phyloP scores from a whole-genome alignment of 352 stramenopile species.

The Pythium volutum region DNA sequence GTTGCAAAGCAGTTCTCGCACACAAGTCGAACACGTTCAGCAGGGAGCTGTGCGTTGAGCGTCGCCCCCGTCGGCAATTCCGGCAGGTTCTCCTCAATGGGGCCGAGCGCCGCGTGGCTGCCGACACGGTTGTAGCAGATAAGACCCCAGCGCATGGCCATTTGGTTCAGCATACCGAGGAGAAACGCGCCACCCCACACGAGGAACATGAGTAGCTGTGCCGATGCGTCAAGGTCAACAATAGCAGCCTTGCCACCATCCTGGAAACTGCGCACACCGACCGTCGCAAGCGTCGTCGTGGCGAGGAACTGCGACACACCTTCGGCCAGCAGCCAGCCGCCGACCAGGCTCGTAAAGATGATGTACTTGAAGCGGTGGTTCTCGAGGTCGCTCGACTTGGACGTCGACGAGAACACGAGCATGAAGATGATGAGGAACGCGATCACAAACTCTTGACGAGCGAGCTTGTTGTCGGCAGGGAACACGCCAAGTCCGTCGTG shows the following conservation, averaged over 20 bases:
- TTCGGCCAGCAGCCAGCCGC: conserved; percentile 76
- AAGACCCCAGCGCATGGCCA: conserved; percentile 85
- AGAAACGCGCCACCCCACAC: conserved; percentile 68
- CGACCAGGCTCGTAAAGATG: conserved; percentile 63
- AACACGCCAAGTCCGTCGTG: conserved; percentile 68
- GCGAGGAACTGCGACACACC: conserved; percentile 72
- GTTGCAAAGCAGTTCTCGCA: conserved; percentile 90
- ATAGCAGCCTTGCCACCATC: conserved; percentile 48
- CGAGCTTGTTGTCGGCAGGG: conserved; percentile 64
- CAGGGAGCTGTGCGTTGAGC: conserved; percentile 42
- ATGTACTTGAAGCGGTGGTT: conserved; percentile 91
- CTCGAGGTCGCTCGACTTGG: conserved; percentile 80
- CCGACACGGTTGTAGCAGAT: conserved; percentile 89
- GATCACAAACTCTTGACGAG: conserved; percentile 85
- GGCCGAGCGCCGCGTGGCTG: conserved; percentile 57
- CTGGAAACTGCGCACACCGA: conserved; percentile 71
- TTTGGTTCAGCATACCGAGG: conserved; percentile 70
- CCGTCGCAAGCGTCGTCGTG: conserved; percentile 50
- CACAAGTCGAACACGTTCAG: conserved; percentile 75
- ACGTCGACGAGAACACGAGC: conserved; percentile 70
- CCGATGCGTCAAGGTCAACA: conserved; percentile 43
- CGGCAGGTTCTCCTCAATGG: conserved; percentile 67
- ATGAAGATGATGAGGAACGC: conserved; percentile 87
- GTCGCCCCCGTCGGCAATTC: conserved; percentile 75
- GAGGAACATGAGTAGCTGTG: conserved; percentile 74